Conservation (phyloP, 2,329 filamentous ascomycete genomes). For the Calycina herbarum region DNA sequence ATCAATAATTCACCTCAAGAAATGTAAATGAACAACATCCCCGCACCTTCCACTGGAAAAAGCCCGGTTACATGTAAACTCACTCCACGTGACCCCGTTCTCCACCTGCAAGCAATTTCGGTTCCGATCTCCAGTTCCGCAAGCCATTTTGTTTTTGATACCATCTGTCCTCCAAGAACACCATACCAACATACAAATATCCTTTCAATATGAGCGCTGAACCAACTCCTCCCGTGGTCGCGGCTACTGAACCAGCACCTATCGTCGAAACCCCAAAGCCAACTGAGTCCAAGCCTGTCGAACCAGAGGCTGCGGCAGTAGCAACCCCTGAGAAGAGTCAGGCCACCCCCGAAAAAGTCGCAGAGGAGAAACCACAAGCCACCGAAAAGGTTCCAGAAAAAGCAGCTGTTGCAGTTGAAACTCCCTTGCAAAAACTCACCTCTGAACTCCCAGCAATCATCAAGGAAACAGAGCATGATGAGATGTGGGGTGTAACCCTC, state of each 20-base stretch:
- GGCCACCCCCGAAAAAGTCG: conserved; percentile 7
- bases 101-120: background rate
- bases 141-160: background rate
- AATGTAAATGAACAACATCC: no score
- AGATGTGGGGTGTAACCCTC: conserved; percentile 86
- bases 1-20: no score
- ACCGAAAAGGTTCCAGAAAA: conserved; percentile 13
- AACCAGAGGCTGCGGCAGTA: background rate
- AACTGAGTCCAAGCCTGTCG: conserved; percentile 7
- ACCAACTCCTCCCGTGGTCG: conserved; percentile 24
- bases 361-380: conserved; percentile 2
- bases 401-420: conserved; percentile 9
- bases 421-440: conserved; percentile 55
- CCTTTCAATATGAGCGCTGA: conserved; percentile 24
- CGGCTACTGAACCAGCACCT: conserved; percentile 18
- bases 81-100: background rate
- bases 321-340: background rate
- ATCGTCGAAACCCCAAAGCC: conserved; percentile 18
- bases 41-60: no score
- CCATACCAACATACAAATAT: conserved; percentile 10
- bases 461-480: conserved; percentile 58
- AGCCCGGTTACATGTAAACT: no score
- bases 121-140: background rate
- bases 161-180: conserved; percentile 10
- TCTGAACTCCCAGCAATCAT: conserved; percentile 58